Evolutionary conservation across 495 filamentous ascomycete species (phyloP).

Genomic region (Friedmanniomyces simplex): DNA sequence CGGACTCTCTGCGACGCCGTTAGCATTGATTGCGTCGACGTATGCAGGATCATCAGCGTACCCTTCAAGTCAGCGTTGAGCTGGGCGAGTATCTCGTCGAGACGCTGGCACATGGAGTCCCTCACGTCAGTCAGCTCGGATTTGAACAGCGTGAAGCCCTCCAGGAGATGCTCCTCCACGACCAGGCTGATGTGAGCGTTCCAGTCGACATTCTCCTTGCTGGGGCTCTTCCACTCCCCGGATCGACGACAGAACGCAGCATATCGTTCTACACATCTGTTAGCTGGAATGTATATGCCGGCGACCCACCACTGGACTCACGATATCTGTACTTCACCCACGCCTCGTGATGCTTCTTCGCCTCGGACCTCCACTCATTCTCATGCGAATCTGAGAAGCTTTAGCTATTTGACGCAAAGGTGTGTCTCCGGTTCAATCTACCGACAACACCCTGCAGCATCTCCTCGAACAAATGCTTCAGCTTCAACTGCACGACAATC

Average conservation of each 20-base stretch:
- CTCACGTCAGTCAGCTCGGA: neutral
- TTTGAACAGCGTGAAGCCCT: neutral
- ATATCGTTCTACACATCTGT: neutral
- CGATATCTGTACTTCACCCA: neutral
- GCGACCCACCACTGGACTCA: too few relatives aligned
- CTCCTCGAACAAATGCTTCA: neutral
- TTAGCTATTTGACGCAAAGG: neutral
- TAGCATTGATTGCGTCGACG: too few relatives aligned
- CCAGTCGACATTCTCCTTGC: neutral
- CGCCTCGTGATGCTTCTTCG: neutral
- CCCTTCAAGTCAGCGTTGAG: neutral
- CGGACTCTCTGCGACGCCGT: neutral
- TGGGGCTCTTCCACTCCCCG: neutral
- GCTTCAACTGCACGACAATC: neutral
- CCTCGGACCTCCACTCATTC: neutral
- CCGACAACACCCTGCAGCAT: neutral
- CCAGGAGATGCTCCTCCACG: neutral
- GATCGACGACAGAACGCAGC: slow-evolving; percentile 3
- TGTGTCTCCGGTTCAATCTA: neutral
- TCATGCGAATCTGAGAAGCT: neutral
- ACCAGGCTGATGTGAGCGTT: neutral
- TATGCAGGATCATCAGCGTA: too few relatives aligned
- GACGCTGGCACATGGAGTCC: neutral
- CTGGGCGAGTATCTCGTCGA: neutral
- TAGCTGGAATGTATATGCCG: too few relatives aligned